phyloP scores from a whole-genome alignment of 129 eudicot species.

The Logfia minima region DNA sequence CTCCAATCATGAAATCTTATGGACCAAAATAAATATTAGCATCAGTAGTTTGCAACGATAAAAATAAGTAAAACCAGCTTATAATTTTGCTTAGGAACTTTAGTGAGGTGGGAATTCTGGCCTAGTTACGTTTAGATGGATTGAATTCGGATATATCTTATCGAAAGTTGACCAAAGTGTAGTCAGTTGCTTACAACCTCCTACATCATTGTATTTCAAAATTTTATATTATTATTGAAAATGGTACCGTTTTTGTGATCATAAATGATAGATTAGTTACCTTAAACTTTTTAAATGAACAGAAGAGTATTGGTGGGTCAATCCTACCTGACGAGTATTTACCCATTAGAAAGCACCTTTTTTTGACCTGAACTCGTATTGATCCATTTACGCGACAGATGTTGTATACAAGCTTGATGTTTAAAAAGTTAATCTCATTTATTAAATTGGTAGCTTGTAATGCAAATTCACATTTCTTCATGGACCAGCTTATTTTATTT shows the following conservation, averaged over 20 bases:
- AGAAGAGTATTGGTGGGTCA: neutral
- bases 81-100: neutral
- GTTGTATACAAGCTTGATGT: neutral
- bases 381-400: neutral
- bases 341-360: neutral
- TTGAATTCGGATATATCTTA: neutral
- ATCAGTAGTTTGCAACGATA: neutral
- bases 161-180: neutral
- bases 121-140: neutral
- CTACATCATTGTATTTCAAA: neutral
- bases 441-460: slow-evolving; percentile 6
- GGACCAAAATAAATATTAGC: neutral
- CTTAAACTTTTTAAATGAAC: neutral
- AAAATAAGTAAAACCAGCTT: neutral
- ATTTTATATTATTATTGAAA: too few species aligned
- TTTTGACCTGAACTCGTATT: slow-evolving; percentile 1
- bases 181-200: neutral
- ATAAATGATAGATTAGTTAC: too few species aligned
- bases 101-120: neutral
- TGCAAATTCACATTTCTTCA: slow-evolving; percentile 11
- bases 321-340: neutral
- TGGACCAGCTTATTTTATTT: neutral
- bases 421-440: neutral
- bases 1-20: neutral
- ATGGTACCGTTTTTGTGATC: too few species aligned